Evolutionary conservation across 1,284 basidiomycete species (phyloP).

Genomic region (Tylopilus sp.): DNA sequence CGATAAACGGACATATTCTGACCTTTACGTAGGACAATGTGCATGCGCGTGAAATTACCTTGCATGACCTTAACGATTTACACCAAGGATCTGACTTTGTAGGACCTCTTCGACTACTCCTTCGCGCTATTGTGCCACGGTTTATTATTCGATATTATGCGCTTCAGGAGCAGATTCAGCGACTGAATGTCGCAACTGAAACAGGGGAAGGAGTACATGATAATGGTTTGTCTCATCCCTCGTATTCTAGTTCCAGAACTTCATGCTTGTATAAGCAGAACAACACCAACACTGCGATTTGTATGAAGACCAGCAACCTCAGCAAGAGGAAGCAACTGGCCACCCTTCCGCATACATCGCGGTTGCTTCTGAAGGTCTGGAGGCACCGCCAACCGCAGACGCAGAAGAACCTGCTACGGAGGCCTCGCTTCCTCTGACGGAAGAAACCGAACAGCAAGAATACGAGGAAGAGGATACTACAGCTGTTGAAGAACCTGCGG

Average conservation of each 20-base stretch:
- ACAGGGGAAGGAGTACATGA: slow-evolving; percentile 25
- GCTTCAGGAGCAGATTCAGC: slow-evolving; percentile 68
- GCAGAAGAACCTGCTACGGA: slow-evolving; percentile 29
- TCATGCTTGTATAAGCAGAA: slow-evolving; percentile 24
- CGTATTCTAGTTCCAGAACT: background rate
- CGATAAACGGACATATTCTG: slow-evolving; percentile 3
- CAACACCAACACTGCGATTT: slow-evolving; percentile 19
- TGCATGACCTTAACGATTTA: slow-evolving; percentile 78
- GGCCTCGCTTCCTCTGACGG: slow-evolving; percentile 9
- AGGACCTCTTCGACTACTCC: slow-evolving; percentile 72
- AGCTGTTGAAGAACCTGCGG: slow-evolving; percentile 12
- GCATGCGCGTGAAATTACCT: slow-evolving; percentile 74
- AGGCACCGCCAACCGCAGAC: slow-evolving; percentile 18
- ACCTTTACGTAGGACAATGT: slow-evolving; percentile 70
- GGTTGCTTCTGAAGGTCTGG: slow-evolving; percentile 5
- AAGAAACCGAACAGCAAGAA: slow-evolving; percentile 15
- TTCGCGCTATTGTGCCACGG: slow-evolving; percentile 64
- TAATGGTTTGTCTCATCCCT: slow-evolving; percentile 26
- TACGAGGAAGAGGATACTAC: slow-evolving; percentile 11
- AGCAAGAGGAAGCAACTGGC: slow-evolving; percentile 7
- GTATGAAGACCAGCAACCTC: slow-evolving; percentile 20
- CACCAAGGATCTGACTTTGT: slow-evolving; percentile 72
- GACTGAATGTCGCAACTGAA: slow-evolving; percentile 50
- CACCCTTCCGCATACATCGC: background rate
- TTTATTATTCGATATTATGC: slow-evolving; percentile 76